Evolutionary conservation across 768 basidiomycete species (phyloP).

Genomic region (Leccinum boreale): DNA sequence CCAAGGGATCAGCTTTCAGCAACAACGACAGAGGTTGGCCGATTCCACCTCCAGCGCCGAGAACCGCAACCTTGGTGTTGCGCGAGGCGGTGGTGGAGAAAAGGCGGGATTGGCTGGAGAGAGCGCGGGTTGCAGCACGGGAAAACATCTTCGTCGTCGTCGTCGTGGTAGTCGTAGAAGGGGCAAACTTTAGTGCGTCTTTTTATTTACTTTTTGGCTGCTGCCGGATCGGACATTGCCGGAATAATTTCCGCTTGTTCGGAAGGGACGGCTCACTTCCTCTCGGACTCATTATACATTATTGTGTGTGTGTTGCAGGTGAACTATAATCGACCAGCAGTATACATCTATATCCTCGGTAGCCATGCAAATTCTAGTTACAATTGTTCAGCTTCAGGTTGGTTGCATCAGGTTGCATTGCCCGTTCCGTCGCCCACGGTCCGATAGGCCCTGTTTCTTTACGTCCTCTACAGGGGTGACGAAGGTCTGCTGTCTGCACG

Average conservation of each 20-base stretch:
- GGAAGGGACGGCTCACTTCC: too few species aligned
- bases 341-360: too few species aligned
- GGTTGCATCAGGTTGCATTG: background rate
- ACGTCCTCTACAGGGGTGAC: background rate
- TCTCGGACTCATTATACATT: too few species aligned
- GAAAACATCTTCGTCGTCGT: constrained; percentile 55
- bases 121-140: constrained; percentile 56
- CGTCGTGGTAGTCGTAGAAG: constrained; percentile 12
- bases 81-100: constrained; percentile 75
- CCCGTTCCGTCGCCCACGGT: background rate
- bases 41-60: constrained; percentile 98
- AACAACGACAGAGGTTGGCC: constrained; percentile 90
- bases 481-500: constrained; percentile 11
- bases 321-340: background rate
- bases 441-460: background rate
- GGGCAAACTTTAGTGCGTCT: background rate
- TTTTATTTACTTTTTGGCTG: constrained; percentile 8
- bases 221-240: constrained; percentile 13
- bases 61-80: constrained; percentile 88
- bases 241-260: background rate
- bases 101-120: constrained; percentile 54
- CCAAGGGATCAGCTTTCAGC: constrained; percentile 89
- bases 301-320: background rate
- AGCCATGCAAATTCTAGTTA: background rate
- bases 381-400: background rate